Evolutionary conservation across 2,329 filamentous ascomycete species (phyloP).

Genomic region (Exserohilum rostratum): DNA sequence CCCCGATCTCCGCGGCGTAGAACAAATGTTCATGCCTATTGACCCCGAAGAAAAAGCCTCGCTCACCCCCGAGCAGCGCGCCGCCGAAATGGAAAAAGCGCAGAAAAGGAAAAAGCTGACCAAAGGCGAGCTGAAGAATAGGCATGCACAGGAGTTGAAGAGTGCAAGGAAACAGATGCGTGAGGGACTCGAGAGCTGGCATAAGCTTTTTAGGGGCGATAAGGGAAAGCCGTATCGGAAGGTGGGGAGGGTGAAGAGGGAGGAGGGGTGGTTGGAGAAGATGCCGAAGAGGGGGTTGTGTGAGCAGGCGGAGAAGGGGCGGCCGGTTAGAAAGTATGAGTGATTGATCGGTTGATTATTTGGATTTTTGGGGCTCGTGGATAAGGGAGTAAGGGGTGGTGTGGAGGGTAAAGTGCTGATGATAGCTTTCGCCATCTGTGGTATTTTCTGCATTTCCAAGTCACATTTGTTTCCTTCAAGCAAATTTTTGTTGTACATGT

Average conservation of each 20-base stretch:
- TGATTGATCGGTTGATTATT: too few species aligned
- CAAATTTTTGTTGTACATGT: too few species aligned
- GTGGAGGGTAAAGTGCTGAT: too few species aligned
- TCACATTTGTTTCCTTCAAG: too few species aligned
- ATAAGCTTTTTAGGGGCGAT: constrained; percentile 71
- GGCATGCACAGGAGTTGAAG: constrained; percentile 67
- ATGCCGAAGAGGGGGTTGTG: constrained; percentile 70
- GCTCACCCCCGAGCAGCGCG: constrained; percentile 30
- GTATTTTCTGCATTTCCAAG: too few species aligned
- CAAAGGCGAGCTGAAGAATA: constrained; percentile 52
- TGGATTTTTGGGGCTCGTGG: too few species aligned
- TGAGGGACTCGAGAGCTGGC: constrained; percentile 78
- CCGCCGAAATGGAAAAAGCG: constrained; percentile 37
- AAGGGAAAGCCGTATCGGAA: constrained; percentile 80
- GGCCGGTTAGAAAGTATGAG: constrained; percentile 59
- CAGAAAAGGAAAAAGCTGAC: constrained; percentile 25
- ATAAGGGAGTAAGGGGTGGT: too few species aligned
- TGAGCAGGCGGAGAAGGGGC: constrained; percentile 68
- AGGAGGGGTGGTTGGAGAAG: constrained; percentile 66
- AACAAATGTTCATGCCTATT: constrained; percentile 78
- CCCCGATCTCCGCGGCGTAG: constrained; percentile 82
- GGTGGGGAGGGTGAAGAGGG: constrained; percentile 74
- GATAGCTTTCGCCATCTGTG: too few species aligned
- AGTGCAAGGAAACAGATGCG: constrained; percentile 69
- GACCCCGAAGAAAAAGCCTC: constrained; percentile 58